A percentile compares a stretch with the other conserved stretches of the same genome.
These are phyloP conservation scores for Monosporozyma solicola DNA, from an alignment of 805 yeast species.

Conservation along the genomic window DNA sequence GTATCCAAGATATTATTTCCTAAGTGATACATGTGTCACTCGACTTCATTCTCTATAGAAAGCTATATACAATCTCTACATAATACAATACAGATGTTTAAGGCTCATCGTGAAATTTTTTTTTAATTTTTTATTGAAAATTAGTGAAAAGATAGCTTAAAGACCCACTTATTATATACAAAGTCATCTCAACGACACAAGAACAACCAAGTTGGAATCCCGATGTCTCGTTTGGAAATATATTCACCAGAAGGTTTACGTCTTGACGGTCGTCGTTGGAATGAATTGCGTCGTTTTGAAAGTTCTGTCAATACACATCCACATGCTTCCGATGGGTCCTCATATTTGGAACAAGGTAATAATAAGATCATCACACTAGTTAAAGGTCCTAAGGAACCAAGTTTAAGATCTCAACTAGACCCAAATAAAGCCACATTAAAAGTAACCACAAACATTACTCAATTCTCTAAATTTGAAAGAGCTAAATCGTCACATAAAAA, in stretches of 20 bases:
- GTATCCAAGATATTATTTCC: conserved; percentile 37
- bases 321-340: conserved; percentile 80
- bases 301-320: conserved; percentile 86
- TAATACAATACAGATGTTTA: not conserved
- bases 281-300: conserved; percentile 75
- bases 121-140: not conserved
- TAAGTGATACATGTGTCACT: not conserved
- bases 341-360: conserved; percentile 86
- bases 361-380: conserved; percentile 80
- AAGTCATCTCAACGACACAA: not conserved
- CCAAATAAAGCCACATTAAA: conserved; percentile 47
- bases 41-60: not conserved
- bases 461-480: conserved; percentile 71
- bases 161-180: not conserved
- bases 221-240: conserved; percentile 41
- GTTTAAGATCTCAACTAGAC: conserved; percentile 41
- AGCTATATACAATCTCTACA: not conserved
- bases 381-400: conserved; percentile 85
- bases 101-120: not conserved
- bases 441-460: conserved; percentile 63
- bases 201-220: not conserved
- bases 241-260: conserved; percentile 95
- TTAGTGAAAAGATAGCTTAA: not conserved
- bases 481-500: conserved; percentile 51
- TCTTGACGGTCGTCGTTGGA: conserved; percentile 90